Evolutionary conservation across 352 stramenopile species (phyloP).

Genomic region (Phytophthora sp.): DNA sequence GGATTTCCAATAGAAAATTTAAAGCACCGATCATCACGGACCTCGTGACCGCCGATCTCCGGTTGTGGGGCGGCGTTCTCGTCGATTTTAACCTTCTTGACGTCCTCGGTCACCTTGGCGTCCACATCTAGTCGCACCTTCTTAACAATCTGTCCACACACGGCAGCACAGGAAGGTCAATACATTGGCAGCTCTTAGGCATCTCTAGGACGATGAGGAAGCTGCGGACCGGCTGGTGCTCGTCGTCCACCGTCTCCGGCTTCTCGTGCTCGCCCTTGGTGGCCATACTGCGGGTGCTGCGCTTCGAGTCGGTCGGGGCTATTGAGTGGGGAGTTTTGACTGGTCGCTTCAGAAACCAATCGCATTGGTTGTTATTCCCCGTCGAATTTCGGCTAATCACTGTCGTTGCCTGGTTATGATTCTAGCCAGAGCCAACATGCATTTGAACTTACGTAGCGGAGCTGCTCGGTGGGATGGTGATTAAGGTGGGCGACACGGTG

Average conservation of each 20-base stretch:
- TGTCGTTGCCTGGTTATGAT: not conserved
- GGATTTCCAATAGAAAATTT: not conserved
- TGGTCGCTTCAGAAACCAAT: constrained; percentile 25
- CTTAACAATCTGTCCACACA: constrained; percentile 49
- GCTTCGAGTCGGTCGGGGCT: constrained; percentile 5
- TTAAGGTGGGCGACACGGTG: constrained; percentile 32
- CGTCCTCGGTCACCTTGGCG: constrained; percentile 53
- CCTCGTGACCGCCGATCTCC: constrained; percentile 34
- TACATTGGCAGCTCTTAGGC: not conserved
- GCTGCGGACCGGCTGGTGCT: constrained; percentile 58
- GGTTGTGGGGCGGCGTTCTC: constrained; percentile 33
- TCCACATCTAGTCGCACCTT: constrained; percentile 64
- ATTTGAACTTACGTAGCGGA: constrained; percentile 18
- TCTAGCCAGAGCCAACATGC: constrained; percentile 11
- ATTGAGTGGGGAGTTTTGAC: constrained; percentile 34
- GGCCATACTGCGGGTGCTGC: constrained; percentile 46
- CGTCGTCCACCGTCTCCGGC: constrained; percentile 58
- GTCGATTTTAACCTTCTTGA: constrained; percentile 54
- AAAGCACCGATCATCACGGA: constrained; percentile 7
- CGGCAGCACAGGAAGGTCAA: not conserved
- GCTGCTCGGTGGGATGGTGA: constrained; percentile 28
- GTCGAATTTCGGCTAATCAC: constrained; percentile 17
- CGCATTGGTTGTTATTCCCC: constrained; percentile 12
- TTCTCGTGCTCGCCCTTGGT: constrained; percentile 82
- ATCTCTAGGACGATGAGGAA: not conserved